Evolutionary conservation across 2,329 filamentous ascomycete genomes (phyloP).

Genomic region (Penicillium sp.): DNA sequence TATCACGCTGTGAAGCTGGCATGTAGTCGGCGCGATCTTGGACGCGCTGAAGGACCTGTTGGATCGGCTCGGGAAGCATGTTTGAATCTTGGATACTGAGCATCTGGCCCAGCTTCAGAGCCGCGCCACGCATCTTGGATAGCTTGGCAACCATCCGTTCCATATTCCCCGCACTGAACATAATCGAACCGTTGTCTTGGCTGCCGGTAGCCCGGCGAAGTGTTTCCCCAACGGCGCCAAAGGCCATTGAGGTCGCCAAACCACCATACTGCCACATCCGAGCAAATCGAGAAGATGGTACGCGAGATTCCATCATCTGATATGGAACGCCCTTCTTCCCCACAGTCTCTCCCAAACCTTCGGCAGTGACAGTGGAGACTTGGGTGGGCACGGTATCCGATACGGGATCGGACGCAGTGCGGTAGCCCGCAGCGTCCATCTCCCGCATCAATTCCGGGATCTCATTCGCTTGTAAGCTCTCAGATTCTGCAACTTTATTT

Average conservation of each 20-base stretch:
- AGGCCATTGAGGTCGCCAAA: conserved; percentile 91
- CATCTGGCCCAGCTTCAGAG: conserved; percentile 97
- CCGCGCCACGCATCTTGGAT: conserved; percentile 93
- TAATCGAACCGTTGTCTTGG: conserved; percentile 69
- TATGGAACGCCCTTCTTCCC: conserved; percentile 54
- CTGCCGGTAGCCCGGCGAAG: conserved; percentile 79
- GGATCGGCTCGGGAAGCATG: conserved; percentile 85
- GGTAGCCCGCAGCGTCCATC: neutral
- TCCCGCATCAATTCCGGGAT: neutral
- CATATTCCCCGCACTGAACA: conserved; percentile 89
- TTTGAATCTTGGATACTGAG: conserved; percentile 98
- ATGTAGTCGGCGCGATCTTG: conserved; percentile 98
- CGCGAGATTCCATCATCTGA: conserved; percentile 82
- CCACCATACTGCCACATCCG: conserved; percentile 94
- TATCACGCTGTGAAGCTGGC: conserved; percentile 89
- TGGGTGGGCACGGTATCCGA: neutral
- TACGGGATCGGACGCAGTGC: neutral
- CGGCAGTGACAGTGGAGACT: conserved; percentile 13
- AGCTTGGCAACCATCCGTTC: conserved; percentile 90
- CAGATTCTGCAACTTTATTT: neutral
- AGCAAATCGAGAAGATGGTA: conserved; percentile 84
- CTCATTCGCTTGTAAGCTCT: neutral
- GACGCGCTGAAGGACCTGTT: conserved; percentile 88
- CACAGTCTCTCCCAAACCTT: conserved; percentile 20
- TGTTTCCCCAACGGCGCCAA: conserved; percentile 85